Percentiles rank a stretch among this genome's conserved stretches.
Conservation (phyloP, 345 rosid species). For the Syzygium aromaticum region DNA sequence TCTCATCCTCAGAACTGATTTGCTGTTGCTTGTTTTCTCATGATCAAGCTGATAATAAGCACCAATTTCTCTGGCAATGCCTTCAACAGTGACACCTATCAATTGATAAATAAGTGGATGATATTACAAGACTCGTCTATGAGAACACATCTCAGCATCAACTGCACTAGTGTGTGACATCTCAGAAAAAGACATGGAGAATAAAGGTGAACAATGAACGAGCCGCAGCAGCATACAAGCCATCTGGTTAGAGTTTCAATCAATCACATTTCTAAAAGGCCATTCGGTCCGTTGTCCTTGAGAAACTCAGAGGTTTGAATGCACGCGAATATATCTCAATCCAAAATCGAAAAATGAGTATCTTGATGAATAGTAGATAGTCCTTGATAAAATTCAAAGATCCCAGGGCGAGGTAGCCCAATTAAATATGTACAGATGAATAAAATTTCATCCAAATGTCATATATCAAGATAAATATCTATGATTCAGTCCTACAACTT, state of each 20-base stretch:
- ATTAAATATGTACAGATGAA: neutral
- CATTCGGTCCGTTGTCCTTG: neutral
- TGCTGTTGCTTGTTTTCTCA: constrained; percentile 17
- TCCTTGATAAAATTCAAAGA: neutral
- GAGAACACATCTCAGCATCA: neutral
- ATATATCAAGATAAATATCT: neutral
- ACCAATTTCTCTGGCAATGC: constrained; percentile 38
- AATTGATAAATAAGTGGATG: constrained; percentile 2
- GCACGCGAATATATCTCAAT: neutral
- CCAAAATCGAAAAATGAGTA: neutral
- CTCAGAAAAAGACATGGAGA: neutral
- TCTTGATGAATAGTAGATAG: neutral
- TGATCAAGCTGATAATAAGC: constrained; percentile 32
- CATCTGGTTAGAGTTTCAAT: neutral
- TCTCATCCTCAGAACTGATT: constrained; percentile 18
- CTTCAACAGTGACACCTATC: constrained; percentile 62
- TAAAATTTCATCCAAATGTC: neutral
- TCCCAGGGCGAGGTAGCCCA: neutral
- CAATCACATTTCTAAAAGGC: neutral
- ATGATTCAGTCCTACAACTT: neutral
- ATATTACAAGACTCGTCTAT: neutral
- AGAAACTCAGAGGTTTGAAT: neutral
- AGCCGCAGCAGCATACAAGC: neutral
- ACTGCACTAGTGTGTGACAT: neutral
- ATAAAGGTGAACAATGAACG: neutral